Conservation (phyloP, 345 rosid genomes). For the Acer saccharum region DNA sequence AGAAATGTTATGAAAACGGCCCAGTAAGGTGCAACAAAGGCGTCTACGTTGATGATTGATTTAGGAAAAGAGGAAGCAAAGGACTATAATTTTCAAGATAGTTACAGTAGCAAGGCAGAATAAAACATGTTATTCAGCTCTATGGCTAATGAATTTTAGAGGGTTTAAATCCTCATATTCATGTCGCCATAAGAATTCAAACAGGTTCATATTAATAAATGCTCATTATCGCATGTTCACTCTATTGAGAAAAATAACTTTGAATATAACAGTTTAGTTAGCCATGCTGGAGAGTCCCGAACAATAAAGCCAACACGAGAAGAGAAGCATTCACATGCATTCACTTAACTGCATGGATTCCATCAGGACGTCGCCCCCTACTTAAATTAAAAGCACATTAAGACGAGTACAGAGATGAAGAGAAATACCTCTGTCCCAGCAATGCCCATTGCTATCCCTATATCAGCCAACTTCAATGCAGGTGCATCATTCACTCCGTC, state of each 20-base stretch:
- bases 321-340: neutral
- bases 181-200: neutral
- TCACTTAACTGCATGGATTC: neutral
- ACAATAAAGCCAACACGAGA: neutral
- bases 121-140: neutral
- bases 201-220: neutral
- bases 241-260: neutral
- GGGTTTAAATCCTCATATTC: neutral
- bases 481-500: slow-evolving; percentile 99
- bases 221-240: neutral
- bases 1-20: neutral
- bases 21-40: neutral
- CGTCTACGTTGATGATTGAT: neutral
- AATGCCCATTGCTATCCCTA: slow-evolving; percentile 98
- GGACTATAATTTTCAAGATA: neutral
- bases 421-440: slow-evolving; percentile 84
- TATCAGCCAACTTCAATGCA: slow-evolving; percentile 95
- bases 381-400: neutral
- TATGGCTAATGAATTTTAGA: neutral
- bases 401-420: neutral
- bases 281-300: neutral
- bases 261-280: neutral
- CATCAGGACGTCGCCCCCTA: neutral
- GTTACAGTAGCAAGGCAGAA: neutral
- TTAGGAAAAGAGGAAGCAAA: neutral